Conservation (phyloP, 768 basidiomycete species). For the Kwoniella heveanensis region DNA sequence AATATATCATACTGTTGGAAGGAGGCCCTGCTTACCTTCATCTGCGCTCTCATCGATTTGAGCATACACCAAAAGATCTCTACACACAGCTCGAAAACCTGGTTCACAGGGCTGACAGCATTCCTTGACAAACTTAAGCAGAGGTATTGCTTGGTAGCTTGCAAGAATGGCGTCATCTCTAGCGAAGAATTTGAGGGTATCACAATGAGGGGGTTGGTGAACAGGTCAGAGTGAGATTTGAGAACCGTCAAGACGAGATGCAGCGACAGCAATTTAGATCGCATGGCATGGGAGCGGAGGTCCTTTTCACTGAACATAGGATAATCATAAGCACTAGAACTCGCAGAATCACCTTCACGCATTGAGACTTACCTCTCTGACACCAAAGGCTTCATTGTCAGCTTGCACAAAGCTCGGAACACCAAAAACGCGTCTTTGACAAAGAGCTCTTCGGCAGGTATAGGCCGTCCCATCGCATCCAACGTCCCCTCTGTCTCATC, state of each 20-base stretch:
- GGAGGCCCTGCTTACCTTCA: conserved; percentile 70
- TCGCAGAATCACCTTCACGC: neutral
- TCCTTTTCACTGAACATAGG: conserved; percentile 77
- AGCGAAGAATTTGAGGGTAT: conserved; percentile 87
- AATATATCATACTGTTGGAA: conserved; percentile 1
- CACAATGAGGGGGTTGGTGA: conserved; percentile 83
- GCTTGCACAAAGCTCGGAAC: conserved; percentile 92
- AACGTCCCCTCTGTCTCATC: conserved; percentile 41
- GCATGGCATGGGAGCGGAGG: conserved; percentile 92
- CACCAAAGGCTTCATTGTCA: conserved; percentile 96
- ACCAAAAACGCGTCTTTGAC: conserved; percentile 98
- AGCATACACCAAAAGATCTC: conserved; percentile 98
- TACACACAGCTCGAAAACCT: conserved; percentile 96
- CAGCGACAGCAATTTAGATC: conserved; percentile 89
- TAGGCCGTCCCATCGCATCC: conserved; percentile 57
- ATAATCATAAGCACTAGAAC: neutral
- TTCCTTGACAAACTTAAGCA: conserved; percentile 90
- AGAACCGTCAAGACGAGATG: conserved; percentile 91
- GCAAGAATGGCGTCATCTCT: conserved; percentile 85
- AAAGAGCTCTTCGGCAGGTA: conserved; percentile 83
- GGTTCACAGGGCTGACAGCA: conserved; percentile 89
- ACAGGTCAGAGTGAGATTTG: conserved; percentile 84
- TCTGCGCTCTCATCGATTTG: conserved; percentile 88
- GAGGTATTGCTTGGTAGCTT: conserved; percentile 94
- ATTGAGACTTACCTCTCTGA: conserved; percentile 82